Conservation (phyloP, 257 asterid species). For the Jasminum sambac region DNA sequence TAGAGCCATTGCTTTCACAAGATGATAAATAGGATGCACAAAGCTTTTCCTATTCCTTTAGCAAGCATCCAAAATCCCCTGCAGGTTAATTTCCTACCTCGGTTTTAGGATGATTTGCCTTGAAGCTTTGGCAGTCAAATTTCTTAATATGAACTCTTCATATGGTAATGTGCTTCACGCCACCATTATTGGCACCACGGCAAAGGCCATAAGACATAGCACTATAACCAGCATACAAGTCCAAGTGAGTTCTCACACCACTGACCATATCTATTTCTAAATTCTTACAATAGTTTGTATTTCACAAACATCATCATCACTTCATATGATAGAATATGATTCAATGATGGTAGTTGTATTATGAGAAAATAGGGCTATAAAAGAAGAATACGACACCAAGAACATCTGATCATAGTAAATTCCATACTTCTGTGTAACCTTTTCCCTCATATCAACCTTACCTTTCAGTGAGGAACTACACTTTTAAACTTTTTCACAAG, state of each 20-base stretch:
- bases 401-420: slow-evolving; percentile 64
- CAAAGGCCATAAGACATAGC: slow-evolving; percentile 95
- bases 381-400: slow-evolving; percentile 58
- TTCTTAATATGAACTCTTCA: slow-evolving; percentile 78
- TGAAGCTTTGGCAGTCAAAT: slow-evolving; percentile 68
- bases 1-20: slow-evolving; percentile 22
- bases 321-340: slow-evolving; percentile 61
- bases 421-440: slow-evolving; percentile 31
- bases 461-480: slow-evolving; percentile 39
- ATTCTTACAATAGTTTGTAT: slow-evolving; percentile 16
- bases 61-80: slow-evolving; percentile 44
- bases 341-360: slow-evolving; percentile 33
- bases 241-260: slow-evolving; percentile 52
- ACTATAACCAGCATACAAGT: slow-evolving; percentile 87
- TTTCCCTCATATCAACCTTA: slow-evolving; percentile 29
- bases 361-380: slow-evolving; percentile 49
- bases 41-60: slow-evolving; percentile 72
- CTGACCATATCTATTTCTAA: slow-evolving; percentile 18
- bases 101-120: slow-evolving; percentile 73
- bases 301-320: slow-evolving; percentile 37
- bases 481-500: slow-evolving; percentile 47
- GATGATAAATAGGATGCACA: slow-evolving; percentile 42
- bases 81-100: slow-evolving; percentile 77
- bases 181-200: slow-evolving; percentile 64
- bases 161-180: slow-evolving; percentile 72